These are phyloP conservation scores for Strobilomyces echinocephalus DNA, from an alignment of 768 basidiomycete species.

Conservation along the genomic window DNA sequence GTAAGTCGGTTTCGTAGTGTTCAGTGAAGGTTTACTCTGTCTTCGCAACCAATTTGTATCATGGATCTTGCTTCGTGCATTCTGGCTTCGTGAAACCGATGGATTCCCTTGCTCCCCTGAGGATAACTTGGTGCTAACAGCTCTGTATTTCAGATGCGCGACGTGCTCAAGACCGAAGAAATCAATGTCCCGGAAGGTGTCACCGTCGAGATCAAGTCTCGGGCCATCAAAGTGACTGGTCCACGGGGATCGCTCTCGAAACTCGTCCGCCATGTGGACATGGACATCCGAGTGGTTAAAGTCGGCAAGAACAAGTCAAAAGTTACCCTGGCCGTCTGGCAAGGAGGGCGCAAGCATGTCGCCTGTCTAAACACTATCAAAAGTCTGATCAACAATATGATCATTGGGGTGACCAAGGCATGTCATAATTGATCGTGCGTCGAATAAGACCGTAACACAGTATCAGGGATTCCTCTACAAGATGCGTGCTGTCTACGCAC, in stretches of 20 bases:
- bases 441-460: constrained; percentile 3
- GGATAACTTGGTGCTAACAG: constrained; percentile 32
- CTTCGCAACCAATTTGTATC: neutral
- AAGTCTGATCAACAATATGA: constrained; percentile 95
- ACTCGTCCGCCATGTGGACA: constrained; percentile 88
- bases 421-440: constrained; percentile 1
- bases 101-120: constrained; percentile 35
- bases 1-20: constrained; percentile 20
- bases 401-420: constrained; percentile 94
- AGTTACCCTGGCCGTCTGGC: constrained; percentile 94
- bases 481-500: constrained; percentile 99
- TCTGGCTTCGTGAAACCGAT: constrained; percentile 17
- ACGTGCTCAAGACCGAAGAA: constrained; percentile 91
- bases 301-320: constrained; percentile 58
- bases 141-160: constrained; percentile 65
- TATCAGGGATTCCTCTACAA: constrained; percentile 96
- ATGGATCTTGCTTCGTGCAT: constrained; percentile 1
- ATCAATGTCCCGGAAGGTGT: constrained; percentile 84
- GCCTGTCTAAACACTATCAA: constrained; percentile 96
- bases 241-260: constrained; percentile 91
- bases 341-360: constrained; percentile 96
- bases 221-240: constrained; percentile 87
- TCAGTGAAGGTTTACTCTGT: neutral
- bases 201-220: constrained; percentile 82
- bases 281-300: constrained; percentile 86